phyloP scores from a whole-genome alignment of 2,329 filamentous ascomycete species.

The Pseudopithomyces chartarum region DNA sequence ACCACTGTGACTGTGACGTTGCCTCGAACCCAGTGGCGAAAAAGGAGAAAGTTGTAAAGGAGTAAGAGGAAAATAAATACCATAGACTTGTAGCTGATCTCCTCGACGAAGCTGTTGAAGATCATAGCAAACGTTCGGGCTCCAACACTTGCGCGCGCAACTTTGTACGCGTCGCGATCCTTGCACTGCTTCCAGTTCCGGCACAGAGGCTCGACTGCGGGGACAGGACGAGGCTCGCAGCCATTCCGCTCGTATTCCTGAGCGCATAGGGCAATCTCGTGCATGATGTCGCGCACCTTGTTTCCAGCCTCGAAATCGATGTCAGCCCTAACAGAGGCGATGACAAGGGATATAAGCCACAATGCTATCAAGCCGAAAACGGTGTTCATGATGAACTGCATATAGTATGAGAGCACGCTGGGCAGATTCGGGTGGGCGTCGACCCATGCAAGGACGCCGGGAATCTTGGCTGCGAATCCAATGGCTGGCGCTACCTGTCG shows the following conservation, averaged over 20 bases:
- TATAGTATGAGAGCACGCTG: conserved; percentile 68
- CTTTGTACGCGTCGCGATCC: conserved; percentile 76
- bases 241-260: conserved; percentile 76
- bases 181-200: conserved; percentile 86
- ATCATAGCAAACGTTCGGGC: conserved; percentile 90
- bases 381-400: conserved; percentile 69
- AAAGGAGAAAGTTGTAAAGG: conserved; percentile 4
- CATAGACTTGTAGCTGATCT: conserved; percentile 84
- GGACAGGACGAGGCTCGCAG: conserved; percentile 71
- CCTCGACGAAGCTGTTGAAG: conserved; percentile 90
- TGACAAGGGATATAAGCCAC: conserved; percentile 72
- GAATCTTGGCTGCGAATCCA: conserved; percentile 39
- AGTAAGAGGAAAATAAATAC: conserved; percentile 47
- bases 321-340: conserved; percentile 73
- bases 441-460: conserved; percentile 64
- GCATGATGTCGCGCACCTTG: conserved; percentile 70
- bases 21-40: neutral
- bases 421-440: conserved; percentile 69
- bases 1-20: neutral
- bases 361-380: conserved; percentile 62
- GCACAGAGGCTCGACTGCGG: conserved; percentile 75
- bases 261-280: conserved; percentile 74
- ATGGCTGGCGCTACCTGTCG: conserved; percentile 11
- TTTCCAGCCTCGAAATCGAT: conserved; percentile 73
- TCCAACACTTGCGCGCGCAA: conserved; percentile 79